Evolutionary conservation across 1,284 basidiomycete species (phyloP), one percentile per base, ranked within the genome.

Genomic region (Spongispora temasekensis): DNA sequence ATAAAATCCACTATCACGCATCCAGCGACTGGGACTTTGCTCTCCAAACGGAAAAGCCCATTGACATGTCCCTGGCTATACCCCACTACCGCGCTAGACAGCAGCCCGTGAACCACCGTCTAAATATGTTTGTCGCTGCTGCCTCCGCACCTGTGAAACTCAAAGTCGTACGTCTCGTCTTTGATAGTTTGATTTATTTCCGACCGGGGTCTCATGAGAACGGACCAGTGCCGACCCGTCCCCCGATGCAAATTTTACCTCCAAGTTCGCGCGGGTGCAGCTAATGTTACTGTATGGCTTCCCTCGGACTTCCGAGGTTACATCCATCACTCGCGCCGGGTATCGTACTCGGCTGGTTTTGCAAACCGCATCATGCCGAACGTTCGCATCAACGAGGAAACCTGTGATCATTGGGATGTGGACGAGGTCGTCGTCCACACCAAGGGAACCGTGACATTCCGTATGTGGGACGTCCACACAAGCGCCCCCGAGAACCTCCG

Each of bases 401-500:
- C 75, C 25, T 75, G 75, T 57, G 71, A 81, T 31, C 73, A 72
- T 27, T 68, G 71, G 63, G 72, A 75, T 31, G 77, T 79, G 58
- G 90, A 91, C 68, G 82, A 86, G 66, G 83, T 90, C 48, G 74
- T 85, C 50, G 79, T 91, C 5, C 75, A 77, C 53, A 88, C 88
- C 25, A 67, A 68, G 17, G 89, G 89, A 10, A 75, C 72, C 37
- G 80, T 91, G 57, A 82, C 79, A 4, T 88, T 91, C 73, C 84
- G 86, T 32, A 90, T 91, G 88, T 91, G 90, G 90, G 88, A 91
- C 69, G 81, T 88, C 60, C 79, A 82, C 64, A 83, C 84, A 15
- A 79, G 82, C 61, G 78, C 83, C 54, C 83, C 88, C 15, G 89
- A 91, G 71, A 83, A 80, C 60, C 58, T 76, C 35, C 81, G 81